Base-by-base conservation (phyloP, 176 grass and related monocot species). In the Coix lacrymajobi region DNA sequence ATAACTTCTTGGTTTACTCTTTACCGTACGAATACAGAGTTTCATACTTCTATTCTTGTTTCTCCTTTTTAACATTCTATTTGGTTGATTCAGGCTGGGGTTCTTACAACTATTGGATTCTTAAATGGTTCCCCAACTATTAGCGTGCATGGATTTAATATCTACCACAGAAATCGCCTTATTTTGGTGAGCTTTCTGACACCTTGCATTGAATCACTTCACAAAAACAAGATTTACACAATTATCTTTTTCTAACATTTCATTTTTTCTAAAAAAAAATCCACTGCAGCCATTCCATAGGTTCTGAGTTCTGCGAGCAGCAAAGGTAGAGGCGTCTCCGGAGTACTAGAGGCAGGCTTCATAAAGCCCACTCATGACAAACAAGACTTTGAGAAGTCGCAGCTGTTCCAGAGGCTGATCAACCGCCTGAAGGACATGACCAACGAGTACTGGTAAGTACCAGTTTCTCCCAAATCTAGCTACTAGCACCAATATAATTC, bases 291-390 rank as follows among this genome's bases (percentile, higher is more conserved):
- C 91, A 7, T 93, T 93, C 32, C 82, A 77, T 66, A 77, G 19
- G 84, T 84, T 65, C 79, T 84, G 63, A 77, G 71, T 82, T 36
- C 45, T 26, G 41, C 91, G 0, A 25, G 85, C 52, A 89, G 77
- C 56, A 90, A 84, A 79, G 87, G 85, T 16, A 90, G 41, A 82
- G 29, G 81, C 11, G 43, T 93, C 3, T 78, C 34, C 16, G 91
- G 87, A 30, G 77, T 87, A 24, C 66, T 93, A 13, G 84, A 90
- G 67, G 87, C 33, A 26, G 71, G 82, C 60, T 93, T 85, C 61
- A 85, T 93, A 57, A 89, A 85, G 57, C 91, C 91, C n/a, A 93
- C 87, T 17, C 91, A 93, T 48, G 87, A 93, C n/a, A 93, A 86
- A 3, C 88, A 82, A 37, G 88, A 89, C 34, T 89, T 89, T 15